Conservation (phyloP, 2,329 filamentous ascomycete genomes). For the Proliferodiscus dingleyae region DNA sequence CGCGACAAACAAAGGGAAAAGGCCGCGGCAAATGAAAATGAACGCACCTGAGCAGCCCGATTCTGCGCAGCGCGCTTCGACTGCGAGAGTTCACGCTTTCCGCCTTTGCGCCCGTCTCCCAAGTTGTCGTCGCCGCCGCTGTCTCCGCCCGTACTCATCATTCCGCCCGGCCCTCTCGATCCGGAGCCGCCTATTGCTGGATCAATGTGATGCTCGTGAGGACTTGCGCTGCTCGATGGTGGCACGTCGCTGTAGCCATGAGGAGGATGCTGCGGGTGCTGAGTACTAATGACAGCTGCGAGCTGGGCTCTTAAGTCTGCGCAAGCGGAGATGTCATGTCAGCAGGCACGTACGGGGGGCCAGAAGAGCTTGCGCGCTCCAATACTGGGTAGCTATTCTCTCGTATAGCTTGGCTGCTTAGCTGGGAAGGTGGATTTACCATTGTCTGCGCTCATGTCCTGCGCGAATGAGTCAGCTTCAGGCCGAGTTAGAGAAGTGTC, state of each 20-base stretch:
- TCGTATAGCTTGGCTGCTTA: constrained; percentile 9
- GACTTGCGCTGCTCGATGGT: constrained; percentile 28
- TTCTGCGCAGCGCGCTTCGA: constrained; percentile 97
- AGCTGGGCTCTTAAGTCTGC: constrained; percentile 34
- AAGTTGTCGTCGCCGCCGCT: constrained; percentile 29
- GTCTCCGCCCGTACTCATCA: constrained; percentile 29
- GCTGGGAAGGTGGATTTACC: constrained; percentile 19
- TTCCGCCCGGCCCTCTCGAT: constrained; percentile 11
- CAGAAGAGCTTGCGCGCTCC: no score
- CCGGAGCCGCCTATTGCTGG: constrained; percentile 28
- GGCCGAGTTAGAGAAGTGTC: background rate
- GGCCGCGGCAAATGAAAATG: constrained; percentile 10
- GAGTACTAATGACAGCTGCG: constrained; percentile 28
- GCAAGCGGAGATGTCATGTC: constrained; percentile 27
- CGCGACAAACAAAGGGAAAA: constrained; percentile 1
- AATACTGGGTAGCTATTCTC: constrained; percentile 1
- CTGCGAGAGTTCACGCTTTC: constrained; percentile 85
- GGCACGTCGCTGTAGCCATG: constrained; percentile 31
- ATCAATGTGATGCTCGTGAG: constrained; percentile 33
- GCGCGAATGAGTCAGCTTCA: constrained; percentile 27
- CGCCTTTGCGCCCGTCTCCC: constrained; percentile 61
- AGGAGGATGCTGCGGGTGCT: constrained; percentile 20
- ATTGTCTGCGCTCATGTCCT: constrained; percentile 30
- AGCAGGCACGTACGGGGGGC: constrained; percentile 19
- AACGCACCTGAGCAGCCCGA: constrained; percentile 83